Conservation (phyloP, 2,329 filamentous ascomycete genomes). For the Magnaporthiopsis incrustans region DNA sequence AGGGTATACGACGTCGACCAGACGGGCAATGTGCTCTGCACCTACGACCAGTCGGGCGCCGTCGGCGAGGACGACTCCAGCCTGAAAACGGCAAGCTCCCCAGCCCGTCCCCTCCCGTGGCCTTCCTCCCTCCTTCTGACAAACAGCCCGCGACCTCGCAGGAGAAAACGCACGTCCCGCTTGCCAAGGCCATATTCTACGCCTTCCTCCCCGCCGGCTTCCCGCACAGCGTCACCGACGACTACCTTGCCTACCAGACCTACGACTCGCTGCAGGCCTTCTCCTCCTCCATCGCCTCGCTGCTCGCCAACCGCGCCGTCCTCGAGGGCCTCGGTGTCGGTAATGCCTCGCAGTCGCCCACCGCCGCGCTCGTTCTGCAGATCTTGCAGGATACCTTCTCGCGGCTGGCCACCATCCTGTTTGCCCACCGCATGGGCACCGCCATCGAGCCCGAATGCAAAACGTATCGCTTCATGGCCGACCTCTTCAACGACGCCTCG, state of each 20-base stretch:
- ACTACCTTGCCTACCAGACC: conserved; percentile 69
- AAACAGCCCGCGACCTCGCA: conserved; percentile 9
- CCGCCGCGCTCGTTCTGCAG: conserved; percentile 71
- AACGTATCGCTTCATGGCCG: conserved; percentile 76
- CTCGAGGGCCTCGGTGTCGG: conserved; percentile 76
- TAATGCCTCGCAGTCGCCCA: conserved; percentile 69
- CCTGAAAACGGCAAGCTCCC: background rate
- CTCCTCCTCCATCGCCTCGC: conserved; percentile 69
- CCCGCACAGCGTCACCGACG: conserved; percentile 74
- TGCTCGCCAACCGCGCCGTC: conserved; percentile 75
- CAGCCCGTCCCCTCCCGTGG: background rate
- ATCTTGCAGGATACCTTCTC: conserved; percentile 77
- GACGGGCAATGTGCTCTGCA: conserved; percentile 28
- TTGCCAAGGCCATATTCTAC: conserved; percentile 42
- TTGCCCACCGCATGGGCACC: conserved; percentile 74
- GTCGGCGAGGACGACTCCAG: conserved; percentile 14
- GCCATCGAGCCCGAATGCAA: conserved; percentile 88
- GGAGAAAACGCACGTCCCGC: conserved; percentile 27
- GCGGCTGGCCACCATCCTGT: conserved; percentile 75
- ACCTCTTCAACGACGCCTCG: conserved; percentile 80
- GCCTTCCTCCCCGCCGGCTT: conserved; percentile 85
- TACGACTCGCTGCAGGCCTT: conserved; percentile 78
- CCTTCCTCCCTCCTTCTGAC: background rate
- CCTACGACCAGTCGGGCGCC: conserved; percentile 17
- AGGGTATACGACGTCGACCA: conserved; percentile 28